Conservation (phyloP, 1,284 basidiomycete genomes). For the Dichomitus squalens region DNA sequence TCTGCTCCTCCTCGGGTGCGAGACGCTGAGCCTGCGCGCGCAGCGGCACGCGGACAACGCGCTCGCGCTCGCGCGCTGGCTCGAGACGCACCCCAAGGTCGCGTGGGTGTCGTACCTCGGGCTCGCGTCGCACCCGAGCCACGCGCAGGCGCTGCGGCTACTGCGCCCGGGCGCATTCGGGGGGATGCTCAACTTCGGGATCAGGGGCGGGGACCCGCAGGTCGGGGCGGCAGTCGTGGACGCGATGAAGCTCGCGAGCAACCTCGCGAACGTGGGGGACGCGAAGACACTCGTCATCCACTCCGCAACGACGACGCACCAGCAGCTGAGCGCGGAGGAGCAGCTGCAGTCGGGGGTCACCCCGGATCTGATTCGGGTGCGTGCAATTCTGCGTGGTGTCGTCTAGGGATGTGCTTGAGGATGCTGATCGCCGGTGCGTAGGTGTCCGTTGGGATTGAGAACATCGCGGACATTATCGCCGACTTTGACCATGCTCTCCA, state of each 20-base stretch:
- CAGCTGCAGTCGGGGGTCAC: conserved; percentile 75
- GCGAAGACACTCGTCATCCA: background rate
- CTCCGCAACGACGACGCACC: conserved; percentile 74
- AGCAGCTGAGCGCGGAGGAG: conserved; percentile 74
- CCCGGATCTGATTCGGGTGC: conserved; percentile 77
- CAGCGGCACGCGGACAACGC: conserved; percentile 80
- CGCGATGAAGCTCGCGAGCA: conserved; percentile 71
- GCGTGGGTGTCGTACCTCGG: conserved; percentile 87
- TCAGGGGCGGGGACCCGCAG: conserved; percentile 61
- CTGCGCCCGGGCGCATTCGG: conserved; percentile 64
- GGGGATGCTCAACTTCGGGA: conserved; percentile 82
- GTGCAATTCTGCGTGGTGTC: conserved; percentile 29
- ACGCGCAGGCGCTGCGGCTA: conserved; percentile 61
- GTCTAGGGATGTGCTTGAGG: background rate
- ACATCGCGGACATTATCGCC: conserved; percentile 83
- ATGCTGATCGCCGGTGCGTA: conserved; percentile 22
- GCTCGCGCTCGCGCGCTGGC: conserved; percentile 72
- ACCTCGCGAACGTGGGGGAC: conserved; percentile 74
- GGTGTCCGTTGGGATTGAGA: conserved; percentile 82
- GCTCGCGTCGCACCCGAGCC: conserved; percentile 63
- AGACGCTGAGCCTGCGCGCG: conserved; percentile 83
- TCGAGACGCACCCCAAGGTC: conserved; percentile 72
- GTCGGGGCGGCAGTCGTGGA: conserved; percentile 74
- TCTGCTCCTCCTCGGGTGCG: conserved; percentile 81
- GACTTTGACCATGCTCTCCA: conserved; percentile 74